Evolutionary conservation across 1,139 yeast species (phyloP).

Genomic region (Magnusiomyces fungicola): DNA sequence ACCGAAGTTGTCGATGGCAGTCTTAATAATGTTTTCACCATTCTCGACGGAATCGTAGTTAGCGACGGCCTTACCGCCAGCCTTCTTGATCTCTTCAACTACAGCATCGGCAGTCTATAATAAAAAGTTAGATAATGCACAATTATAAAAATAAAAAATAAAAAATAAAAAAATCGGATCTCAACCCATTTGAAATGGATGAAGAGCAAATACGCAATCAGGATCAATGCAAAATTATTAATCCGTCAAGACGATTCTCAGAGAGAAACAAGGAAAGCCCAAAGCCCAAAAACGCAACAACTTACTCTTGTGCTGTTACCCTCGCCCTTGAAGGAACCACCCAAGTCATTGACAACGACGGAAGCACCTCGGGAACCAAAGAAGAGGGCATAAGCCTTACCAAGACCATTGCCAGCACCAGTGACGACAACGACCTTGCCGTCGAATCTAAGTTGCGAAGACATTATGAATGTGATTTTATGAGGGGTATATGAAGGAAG

Average conservation of each 20-base stretch:
- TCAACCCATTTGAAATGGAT: too few relatives aligned
- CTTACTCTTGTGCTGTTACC: constrained; percentile 22
- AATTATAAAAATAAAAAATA: neutral
- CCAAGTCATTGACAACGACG: constrained; percentile 87
- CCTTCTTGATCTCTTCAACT: constrained; percentile 68
- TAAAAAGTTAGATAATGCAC: neutral
- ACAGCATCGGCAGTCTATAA: constrained; percentile 76
- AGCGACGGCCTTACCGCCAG: constrained; percentile 86
- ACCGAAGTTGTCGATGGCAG: constrained; percentile 83
- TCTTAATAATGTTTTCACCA: constrained; percentile 78
- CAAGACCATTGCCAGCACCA: constrained; percentile 98
- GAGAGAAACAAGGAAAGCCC: neutral
- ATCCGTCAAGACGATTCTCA: neutral
- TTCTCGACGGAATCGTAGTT: constrained; percentile 87
- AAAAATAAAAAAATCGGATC: neutral
- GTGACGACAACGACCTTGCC: constrained; percentile 87
- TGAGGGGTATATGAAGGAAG: constrained; percentile 1
- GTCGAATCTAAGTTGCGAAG: constrained; percentile 43
- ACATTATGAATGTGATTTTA: constrained; percentile 3
- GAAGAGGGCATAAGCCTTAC: constrained; percentile 78
- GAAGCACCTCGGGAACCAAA: constrained; percentile 89
- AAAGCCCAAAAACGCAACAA: neutral
- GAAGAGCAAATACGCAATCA: constrained; percentile 78
- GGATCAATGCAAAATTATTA: constrained; percentile 63
- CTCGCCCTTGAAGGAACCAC: constrained; percentile 71